A percentile compares a stretch with the other conserved stretches of the same genome.
Conservation (phyloP, 306 rosid genomes). For the Ammopiptanthus mongolicus region DNA sequence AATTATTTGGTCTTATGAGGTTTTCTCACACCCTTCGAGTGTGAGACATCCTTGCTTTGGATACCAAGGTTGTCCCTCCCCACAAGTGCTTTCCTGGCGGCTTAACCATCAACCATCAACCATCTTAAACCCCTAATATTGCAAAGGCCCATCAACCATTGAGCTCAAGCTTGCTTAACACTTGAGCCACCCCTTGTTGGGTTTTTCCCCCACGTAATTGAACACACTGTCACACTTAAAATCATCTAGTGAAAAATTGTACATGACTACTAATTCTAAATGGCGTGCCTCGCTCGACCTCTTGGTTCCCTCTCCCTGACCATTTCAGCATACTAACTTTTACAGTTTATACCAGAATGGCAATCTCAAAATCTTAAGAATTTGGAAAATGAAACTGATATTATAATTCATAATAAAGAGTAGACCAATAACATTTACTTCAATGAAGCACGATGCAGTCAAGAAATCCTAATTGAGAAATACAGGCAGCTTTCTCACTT, state of each 20-base stretch:
- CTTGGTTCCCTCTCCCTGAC: conserved; percentile 5
- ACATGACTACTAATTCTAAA: not conserved
- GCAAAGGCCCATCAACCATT: not conserved
- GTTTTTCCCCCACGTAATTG: not conserved
- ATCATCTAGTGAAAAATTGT: not conserved
- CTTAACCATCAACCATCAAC: no score
- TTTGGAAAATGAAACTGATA: not conserved
- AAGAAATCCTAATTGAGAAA: not conserved
- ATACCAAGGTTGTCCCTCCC: not conserved
- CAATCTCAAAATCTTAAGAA: not conserved
- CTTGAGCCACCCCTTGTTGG: not conserved
- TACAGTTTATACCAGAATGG: not conserved
- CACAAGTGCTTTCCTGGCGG: not conserved
- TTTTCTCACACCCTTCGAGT: not conserved
- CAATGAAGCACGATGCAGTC: not conserved
- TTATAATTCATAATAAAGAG: conserved; percentile 7
- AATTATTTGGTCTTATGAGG: not conserved
- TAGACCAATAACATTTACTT: conserved; percentile 1
- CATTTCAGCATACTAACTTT: conserved; percentile 4
- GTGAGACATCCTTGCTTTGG: not conserved
- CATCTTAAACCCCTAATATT: not conserved
- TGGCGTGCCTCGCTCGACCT: not conserved
- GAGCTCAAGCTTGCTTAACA: not conserved
- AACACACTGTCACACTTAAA: not conserved
- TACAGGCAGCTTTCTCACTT: not conserved